A percentile compares a stretch with the other conserved stretches of the same genome.
phyloP scores from a whole-genome alignment of 257 asterid species.

The Cordia subcordata region DNA sequence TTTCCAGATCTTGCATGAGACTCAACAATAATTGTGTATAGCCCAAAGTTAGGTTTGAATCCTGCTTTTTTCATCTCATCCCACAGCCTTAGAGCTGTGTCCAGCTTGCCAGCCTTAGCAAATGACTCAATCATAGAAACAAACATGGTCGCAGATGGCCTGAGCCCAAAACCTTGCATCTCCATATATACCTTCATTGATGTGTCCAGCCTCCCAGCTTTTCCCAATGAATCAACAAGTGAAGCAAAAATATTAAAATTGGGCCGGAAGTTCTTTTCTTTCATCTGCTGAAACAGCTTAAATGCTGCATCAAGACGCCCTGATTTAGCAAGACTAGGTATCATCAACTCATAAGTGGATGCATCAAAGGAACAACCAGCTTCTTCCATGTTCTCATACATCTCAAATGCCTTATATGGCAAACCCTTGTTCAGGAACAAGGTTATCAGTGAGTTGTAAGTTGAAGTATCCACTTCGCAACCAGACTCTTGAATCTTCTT shows the following conservation, averaged over 20 bases:
- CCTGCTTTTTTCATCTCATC: slow-evolving; percentile 94
- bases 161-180: slow-evolving; percentile 81
- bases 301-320: slow-evolving; percentile 79
- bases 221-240: slow-evolving; percentile 51
- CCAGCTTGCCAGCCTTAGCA: slow-evolving; percentile 88
- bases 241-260: slow-evolving; percentile 33
- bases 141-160: slow-evolving; percentile 60
- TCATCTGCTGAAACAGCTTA: slow-evolving; percentile 51
- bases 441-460: slow-evolving; percentile 76
- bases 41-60: slow-evolving; percentile 85
- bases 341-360: slow-evolving; percentile 82
- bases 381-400: slow-evolving; percentile 77
- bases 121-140: slow-evolving; percentile 9
- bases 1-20: slow-evolving; percentile 96
- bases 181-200: slow-evolving; percentile 84
- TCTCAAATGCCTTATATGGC: slow-evolving; percentile 94
- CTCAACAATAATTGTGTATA: slow-evolving; percentile 85
- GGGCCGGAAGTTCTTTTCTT: slow-evolving; percentile 34
- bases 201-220: slow-evolving; percentile 72
- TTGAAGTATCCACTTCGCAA: slow-evolving; percentile 59
- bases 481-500: slow-evolving; percentile 75
- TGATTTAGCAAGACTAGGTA: slow-evolving; percentile 85
- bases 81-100: slow-evolving; percentile 74
- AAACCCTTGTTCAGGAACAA: slow-evolving; percentile 75
- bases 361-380: slow-evolving; percentile 80